A percentile compares a stretch with the other conserved stretches of the same genome.
These are phyloP conservation scores for Sarocladium strictum DNA, from an alignment of 2,329 filamentous ascomycete genomes.

Conservation along the genomic window DNA sequence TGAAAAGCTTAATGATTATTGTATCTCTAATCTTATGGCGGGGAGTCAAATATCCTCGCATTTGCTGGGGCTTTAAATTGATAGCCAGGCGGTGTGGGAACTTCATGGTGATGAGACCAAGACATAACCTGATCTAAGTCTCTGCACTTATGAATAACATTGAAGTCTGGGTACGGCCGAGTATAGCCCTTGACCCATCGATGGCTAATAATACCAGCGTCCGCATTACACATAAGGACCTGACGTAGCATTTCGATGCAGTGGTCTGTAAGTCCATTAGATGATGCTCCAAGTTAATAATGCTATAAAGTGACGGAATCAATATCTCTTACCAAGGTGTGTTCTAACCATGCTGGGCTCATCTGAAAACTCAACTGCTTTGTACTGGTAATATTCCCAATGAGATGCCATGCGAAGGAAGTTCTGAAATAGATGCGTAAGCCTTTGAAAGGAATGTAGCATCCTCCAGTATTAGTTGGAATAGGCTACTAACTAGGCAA, in stretches of 20 bases:
- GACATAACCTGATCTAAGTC: no score
- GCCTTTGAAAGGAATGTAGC: background rate
- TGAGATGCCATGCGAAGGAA: background rate
- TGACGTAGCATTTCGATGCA: background rate
- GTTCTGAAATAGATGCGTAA: background rate
- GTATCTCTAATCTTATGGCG: no score
- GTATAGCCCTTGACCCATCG: background rate
- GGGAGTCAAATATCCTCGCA: no score
- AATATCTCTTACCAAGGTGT: background rate
- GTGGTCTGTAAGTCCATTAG: background rate
- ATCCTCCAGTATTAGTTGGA: no score
- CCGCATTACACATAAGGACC: background rate
- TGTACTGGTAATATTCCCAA: background rate
- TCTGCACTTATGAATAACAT: background rate
- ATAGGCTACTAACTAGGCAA: background rate
- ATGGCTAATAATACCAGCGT: background rate
- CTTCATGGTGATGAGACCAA: no score
- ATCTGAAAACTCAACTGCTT: background rate
- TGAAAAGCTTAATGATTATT: no score
- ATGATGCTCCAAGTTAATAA: no score
- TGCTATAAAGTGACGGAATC: no score
- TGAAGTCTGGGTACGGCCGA: background rate
- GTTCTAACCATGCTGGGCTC: no score
- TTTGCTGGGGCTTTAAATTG: no score
- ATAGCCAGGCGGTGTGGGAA: no score